Base-by-base conservation (phyloP, 208 protist species). In the Naegleria fowleri region DNA sequence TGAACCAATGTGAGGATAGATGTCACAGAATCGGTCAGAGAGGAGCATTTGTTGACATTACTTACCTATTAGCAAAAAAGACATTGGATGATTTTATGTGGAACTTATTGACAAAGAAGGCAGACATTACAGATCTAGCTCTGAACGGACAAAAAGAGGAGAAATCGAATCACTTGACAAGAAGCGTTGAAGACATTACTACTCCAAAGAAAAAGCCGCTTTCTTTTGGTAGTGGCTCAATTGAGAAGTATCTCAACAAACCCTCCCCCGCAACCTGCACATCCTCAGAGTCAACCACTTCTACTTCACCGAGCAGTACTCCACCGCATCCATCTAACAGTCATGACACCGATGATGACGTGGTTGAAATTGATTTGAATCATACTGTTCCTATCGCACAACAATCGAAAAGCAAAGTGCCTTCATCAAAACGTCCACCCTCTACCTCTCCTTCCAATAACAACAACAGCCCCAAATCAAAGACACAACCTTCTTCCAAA, bases 1-100 rank as follows among this genome's bases (percentile, higher is more conserved):
- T 99, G 33, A 92, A 98, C 19, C 98, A 99, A 93, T 98, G 97
- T 90, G 98, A 99, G 90, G 98, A 99, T 92, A 94, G 98, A 40
- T 97, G 98, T 5, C 98, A 99, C 92, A 96, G 98, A 91, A 98
- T 99, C 52, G 98, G 98, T 41, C 97, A 99, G 92, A 75, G 91
- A 52, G 25, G 90, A 16, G 98, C 22, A 94, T 90, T 94, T 19
- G 97, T 97, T 87, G 92, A 94, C 79, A 97, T 99, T 91, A 95
- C 97, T 88, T 99, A 98, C 25, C 79, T 90, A 19, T n/a, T 90
- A 1, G 87, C 38, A 22, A 79, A 90, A 51, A 48, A 36, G 33
- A 90, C 87, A 0, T 40, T 90, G 5, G 87, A 90, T 16, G 38
- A 75, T 43, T 22, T 38, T 6, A 39, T 90, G 19, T 90, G 87